phyloP scores from a whole-genome alignment of 1,284 basidiomycete genomes.

The Lignosus rhinocerotis region DNA sequence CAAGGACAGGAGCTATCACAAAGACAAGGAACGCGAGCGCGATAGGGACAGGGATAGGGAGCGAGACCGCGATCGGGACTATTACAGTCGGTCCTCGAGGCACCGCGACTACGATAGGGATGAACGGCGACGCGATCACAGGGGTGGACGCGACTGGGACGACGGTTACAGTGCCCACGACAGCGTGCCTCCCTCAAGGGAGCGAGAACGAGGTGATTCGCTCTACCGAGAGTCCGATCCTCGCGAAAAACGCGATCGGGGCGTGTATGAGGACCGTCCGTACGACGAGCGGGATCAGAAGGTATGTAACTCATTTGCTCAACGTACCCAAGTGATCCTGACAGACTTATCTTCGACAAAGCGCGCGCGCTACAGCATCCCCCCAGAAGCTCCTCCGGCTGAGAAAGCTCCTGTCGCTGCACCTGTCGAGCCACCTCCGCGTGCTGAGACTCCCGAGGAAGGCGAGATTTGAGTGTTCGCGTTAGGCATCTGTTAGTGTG shows the following conservation, averaged over 20 bases:
- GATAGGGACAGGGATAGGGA: constrained; percentile 42
- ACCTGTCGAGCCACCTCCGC: constrained; percentile 38
- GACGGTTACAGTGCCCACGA: constrained; percentile 37
- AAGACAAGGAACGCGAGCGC: constrained; percentile 39
- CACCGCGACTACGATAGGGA: constrained; percentile 50
- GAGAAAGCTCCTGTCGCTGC: constrained; percentile 18
- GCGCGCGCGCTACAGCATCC: constrained; percentile 57
- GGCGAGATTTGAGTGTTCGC: constrained; percentile 66
- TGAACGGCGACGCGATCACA: constrained; percentile 36
- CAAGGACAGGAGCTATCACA: constrained; percentile 38
- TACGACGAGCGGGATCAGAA: constrained; percentile 56
- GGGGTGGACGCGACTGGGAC: constrained; percentile 40
- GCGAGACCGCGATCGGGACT: constrained; percentile 33
- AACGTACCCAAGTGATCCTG: constrained; percentile 1
- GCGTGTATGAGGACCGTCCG: constrained; percentile 46
- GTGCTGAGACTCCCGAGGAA: constrained; percentile 76
- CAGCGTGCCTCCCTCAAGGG: constrained; percentile 27
- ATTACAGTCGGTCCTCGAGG: constrained; percentile 40
- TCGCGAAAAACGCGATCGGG: constrained; percentile 46
- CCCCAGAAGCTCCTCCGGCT: constrained; percentile 27
- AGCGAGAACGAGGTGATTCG: constrained; percentile 53
- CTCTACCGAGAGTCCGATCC: constrained; percentile 44
- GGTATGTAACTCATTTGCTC: constrained; percentile 41
- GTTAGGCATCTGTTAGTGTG: constrained; percentile 15
- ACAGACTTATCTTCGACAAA: constrained; percentile 29